Evolutionary conservation across 2,329 filamentous ascomycete species (phyloP), one percentile per base, ranked within the genome.

Genomic region (Neopestalotiopsis rosae): DNA sequence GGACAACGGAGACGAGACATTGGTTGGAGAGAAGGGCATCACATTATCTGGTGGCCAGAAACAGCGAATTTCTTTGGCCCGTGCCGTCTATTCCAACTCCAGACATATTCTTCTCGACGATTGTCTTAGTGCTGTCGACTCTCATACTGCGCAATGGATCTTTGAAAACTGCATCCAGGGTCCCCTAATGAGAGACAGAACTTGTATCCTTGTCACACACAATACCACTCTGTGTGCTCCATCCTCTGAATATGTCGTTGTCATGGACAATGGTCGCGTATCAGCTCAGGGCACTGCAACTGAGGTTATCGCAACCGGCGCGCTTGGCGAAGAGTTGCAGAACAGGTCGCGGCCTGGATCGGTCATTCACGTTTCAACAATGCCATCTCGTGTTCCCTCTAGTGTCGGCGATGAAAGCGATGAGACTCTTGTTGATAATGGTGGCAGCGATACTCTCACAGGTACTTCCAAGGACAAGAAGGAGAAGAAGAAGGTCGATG

Each of bases 81-180:
- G 96, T 73, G 96, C 96, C 1, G 87, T 99, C n/a, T 99, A 99
- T 81, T 97, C 94, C 72, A 95, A 94, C 80, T 97, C 95, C 5
- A 92, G 91, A 66, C 95, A 98, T 79, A 83, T 99, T 17, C 87
- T 99, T 12, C 87, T 99, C 64, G 96, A 99, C 76, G 96, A 99
- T 79, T 97, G 97, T 72, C 87, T 99, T 58, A 98, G 95, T 77
- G 96, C 96, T 34, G 96, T 99, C 42, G 96, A 99, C 79, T 97
- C 96, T 3, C 96, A 99, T 76, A 98, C 96, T 0, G 95, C 95
- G 2, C 97, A 98, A 79, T 98, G 97, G 91, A 98, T 99, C 73
- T 98, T 98, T 82, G 92, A 92, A 78, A 92, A 97, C 80, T 97
- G 95, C 69, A 91, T 99, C 72, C 91, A 91, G 74, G 96, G 96